Evolutionary conservation across 805 yeast genomes (phyloP), one percentile per base, ranked within the genome.

Genomic region (Ogataea haglerorum): DNA sequence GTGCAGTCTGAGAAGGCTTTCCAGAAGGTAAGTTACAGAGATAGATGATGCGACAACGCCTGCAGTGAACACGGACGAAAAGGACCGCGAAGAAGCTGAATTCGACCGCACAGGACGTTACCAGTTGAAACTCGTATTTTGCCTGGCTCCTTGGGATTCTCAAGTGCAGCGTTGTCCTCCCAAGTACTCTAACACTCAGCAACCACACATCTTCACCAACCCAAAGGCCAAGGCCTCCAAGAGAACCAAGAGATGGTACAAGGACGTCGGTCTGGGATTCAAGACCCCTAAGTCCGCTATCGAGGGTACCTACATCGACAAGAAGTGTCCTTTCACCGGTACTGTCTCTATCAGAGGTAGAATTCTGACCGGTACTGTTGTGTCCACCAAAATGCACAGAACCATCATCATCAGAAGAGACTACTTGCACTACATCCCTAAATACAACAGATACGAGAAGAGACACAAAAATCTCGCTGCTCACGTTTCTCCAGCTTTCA

Each of bases 1-100:
- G 99, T 93, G 80, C 99, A 93, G 85, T 85, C 97, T 72, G 99
- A 93, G 84, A 91, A 95, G 80, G 99, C 99, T 89, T 93, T 85
- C 96, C 99, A 93, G 84, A 93, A 93, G 95, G 95, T 87, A 80
- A 72, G 95, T 9, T 30, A 30, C 30, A 30, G 17, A 33, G 10
- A 30, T 10, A 26, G 12, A 17, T 18, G 22, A 28, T 19, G 19
- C n/a, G 24, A 10, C 10, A 14, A n/a, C 4, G 12, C 14, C n/a
- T 15, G 27, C 14, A 16, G 13, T 24, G 2, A 21, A 13, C 15
- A 33, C 10, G 13, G 12, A 5, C 19, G 29, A 23, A 10, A 13
- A 16, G 15, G 6, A 2, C 29, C 30, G 17, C 12, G 10, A 13
- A 10, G 14, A 10, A 7, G 18, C 7, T 10, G 5, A 19, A 19